Evolutionary conservation across 2,329 filamentous ascomycete species (phyloP).

Genomic region (Reticulascus tulasneorum): DNA sequence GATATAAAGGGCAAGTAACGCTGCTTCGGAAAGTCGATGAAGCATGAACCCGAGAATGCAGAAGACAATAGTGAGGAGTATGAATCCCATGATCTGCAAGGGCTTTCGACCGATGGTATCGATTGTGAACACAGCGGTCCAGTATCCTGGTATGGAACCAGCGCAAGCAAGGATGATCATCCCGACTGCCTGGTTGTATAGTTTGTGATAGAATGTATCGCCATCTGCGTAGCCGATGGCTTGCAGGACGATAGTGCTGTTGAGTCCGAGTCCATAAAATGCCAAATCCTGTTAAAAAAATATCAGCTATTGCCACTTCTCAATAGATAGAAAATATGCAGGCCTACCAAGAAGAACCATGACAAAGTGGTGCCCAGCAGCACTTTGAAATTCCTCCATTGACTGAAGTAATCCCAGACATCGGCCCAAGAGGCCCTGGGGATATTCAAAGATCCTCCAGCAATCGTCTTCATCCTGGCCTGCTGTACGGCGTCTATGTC

Average conservation of each 20-base stretch:
- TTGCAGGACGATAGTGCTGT: slow-evolving; percentile 66
- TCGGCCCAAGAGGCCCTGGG: slow-evolving; percentile 69
- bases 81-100: slow-evolving; percentile 64
- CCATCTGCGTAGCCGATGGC: slow-evolving; percentile 69
- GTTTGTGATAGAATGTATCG: slow-evolving; percentile 59
- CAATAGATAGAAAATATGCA: background rate
- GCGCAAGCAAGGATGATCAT: slow-evolving; percentile 75
- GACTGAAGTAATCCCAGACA: slow-evolving; percentile 61
- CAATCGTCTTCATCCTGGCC: slow-evolving; percentile 49
- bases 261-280: slow-evolving; percentile 70
- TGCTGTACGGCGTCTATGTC: slow-evolving; percentile 43
- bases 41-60: slow-evolving; percentile 59
- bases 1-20: slow-evolving; percentile 59
- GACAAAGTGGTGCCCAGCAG: slow-evolving; percentile 73
- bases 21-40: slow-evolving; percentile 39
- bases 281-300: slow-evolving; percentile 52
- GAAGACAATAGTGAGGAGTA: slow-evolving; percentile 58
- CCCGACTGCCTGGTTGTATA: slow-evolving; percentile 70
- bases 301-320: slow-evolving; percentile 10
- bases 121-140: slow-evolving; percentile 68
- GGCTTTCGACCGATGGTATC: slow-evolving; percentile 75
- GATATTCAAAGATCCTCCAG: slow-evolving; percentile 52
- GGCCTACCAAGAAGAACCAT: slow-evolving; percentile 68
- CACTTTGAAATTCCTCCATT: slow-evolving; percentile 67
- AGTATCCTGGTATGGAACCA: slow-evolving; percentile 76